Evolutionary conservation across 192 early-diverging fungal species (phyloP).

Genomic region (Polychytrium aggregatum): DNA sequence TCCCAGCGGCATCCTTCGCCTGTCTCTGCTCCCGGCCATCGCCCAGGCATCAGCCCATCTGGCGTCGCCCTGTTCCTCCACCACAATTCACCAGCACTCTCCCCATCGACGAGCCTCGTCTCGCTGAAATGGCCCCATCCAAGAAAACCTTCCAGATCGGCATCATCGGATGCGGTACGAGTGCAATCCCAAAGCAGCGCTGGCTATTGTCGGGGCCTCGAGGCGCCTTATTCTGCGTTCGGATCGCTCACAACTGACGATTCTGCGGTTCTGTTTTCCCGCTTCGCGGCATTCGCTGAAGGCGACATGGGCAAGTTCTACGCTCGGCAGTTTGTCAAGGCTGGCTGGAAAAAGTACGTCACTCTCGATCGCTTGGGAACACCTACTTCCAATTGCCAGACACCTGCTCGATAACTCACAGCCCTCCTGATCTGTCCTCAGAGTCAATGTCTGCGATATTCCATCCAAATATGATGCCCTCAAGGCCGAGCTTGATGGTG

Average conservation of each 20-base stretch:
- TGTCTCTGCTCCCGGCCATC: no score
- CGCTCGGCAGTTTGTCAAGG: conserved; percentile 52
- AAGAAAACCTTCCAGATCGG: conserved; percentile 64
- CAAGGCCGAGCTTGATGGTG: conserved; percentile 41
- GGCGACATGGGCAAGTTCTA: conserved; percentile 96
- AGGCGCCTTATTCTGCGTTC: not conserved
- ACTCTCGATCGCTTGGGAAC: no score
- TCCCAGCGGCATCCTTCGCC: no score
- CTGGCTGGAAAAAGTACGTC: conserved; percentile 70
- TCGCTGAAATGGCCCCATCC: no score
- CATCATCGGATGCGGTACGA: conserved; percentile 66
- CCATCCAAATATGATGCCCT: conserved; percentile 65
- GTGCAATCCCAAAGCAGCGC: no score
- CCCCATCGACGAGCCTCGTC: no score
- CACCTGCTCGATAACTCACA: no score
- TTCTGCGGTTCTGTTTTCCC: no score
- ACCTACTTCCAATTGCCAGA: not conserved
- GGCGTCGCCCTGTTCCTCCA: no score
- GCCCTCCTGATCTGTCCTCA: conserved; percentile 12
- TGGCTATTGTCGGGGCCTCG: no score
- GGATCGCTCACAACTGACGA: not conserved
- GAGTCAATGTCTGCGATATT: conserved; percentile 81
- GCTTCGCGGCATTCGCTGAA: conserved; percentile 7
- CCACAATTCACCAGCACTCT: no score
- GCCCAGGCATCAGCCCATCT: no score